Evolutionary conservation across 2,329 filamentous ascomycete genomes (phyloP), one percentile per base, ranked within the genome.

Genomic region (Nigrograna mackinnonii): DNA sequence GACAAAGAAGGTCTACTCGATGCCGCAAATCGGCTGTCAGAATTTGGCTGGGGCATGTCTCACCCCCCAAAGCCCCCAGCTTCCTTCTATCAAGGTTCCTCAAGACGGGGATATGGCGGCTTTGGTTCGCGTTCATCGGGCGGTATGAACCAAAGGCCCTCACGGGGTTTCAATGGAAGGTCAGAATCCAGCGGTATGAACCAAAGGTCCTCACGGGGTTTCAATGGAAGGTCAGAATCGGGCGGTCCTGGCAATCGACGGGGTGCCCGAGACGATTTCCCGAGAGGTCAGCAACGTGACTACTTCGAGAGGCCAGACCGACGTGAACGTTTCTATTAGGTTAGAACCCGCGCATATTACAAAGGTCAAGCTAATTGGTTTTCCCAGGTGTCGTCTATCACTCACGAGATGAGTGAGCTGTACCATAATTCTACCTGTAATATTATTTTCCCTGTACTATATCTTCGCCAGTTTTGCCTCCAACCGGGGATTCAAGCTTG

Each of bases 41-140:
- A 69, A 31, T 68, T 73, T 46, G 75, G 76, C 5, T 79, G 74
- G 69, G 71, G 73, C 5, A 66, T 79, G 57, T 46, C 64, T 4
- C 50, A 58, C 18, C 68, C 73, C 12, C 77, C 76, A 41, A 46
- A 38, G 22, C 59, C 59, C 41, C 67, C 65, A 21, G 43, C 47
- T 38, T 62, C 36, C 18, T 22, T 60, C 19, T 57, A 47, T 18
- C 16, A 37, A 33, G 44, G 49, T 22, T 39, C 43, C 16, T 19
- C 36, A 19, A 14, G 36, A n/a, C 22, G 35, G 22, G 41, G 46
- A 12, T 46, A 50, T 14, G 35, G 47, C 5, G 28, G 46, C 17
- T 43, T 55, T 24, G 47, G 55, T 34, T 37, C 41, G 11, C 22
- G 35, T 20, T 30, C 22, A 21, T 17, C 11, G 7, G 34, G 34